Evolutionary conservation across 345 rosid species (phyloP).

Genomic region (Physaria fendleri): DNA sequence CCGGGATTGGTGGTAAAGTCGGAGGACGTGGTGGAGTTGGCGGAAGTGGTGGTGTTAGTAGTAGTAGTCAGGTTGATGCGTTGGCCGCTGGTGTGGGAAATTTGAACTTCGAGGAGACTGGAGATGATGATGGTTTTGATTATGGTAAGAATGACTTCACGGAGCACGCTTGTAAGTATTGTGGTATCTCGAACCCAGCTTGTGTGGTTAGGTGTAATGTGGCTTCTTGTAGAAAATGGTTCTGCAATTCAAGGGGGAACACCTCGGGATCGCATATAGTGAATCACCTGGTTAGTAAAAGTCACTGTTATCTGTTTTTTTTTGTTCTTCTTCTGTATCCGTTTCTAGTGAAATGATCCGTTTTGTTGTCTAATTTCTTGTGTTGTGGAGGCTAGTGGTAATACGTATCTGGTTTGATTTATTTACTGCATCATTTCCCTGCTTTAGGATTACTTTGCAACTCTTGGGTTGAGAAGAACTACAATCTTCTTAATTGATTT

Average conservation of each 20-base stretch:
- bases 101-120: constrained; percentile 94
- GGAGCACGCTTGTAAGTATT: constrained; percentile 93
- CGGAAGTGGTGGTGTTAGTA: constrained; percentile 28
- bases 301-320: background rate
- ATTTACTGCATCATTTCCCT: background rate
- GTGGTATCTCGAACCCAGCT: constrained; percentile 96
- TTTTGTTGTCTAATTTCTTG: background rate
- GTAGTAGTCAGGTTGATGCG: constrained; percentile 57
- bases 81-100: constrained; percentile 69
- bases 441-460: background rate
- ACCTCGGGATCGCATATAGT: constrained; percentile 99
- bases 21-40: constrained; percentile 39
- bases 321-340: background rate
- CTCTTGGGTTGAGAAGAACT: background rate
- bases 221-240: constrained; percentile 98
- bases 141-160: constrained; percentile 75
- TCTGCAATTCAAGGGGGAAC: constrained; percentile 97
- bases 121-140: constrained; percentile 73
- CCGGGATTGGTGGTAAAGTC: constrained; percentile 33
- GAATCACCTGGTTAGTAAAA: constrained; percentile 81
- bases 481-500: background rate
- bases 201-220: constrained; percentile 97
- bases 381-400: background rate
- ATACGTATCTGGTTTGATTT: background rate
- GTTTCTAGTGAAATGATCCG: background rate